Evolutionary conservation across 2,329 filamentous ascomycete species (phyloP).

Genomic region (Ilyonectria robusta): DNA sequence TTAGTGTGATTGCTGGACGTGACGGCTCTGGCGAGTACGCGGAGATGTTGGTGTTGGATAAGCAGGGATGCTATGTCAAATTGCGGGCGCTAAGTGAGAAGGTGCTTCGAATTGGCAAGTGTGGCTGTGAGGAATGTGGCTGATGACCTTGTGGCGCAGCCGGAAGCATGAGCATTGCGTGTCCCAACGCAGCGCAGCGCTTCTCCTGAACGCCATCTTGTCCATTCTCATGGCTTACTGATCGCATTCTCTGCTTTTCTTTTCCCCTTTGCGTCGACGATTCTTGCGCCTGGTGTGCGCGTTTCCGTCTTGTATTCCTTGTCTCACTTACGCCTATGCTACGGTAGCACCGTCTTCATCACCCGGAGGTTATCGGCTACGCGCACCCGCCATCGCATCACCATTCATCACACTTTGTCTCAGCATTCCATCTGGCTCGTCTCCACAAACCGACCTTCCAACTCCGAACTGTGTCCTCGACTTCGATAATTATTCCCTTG

Average conservation of each 20-base stretch:
- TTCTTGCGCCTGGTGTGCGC: constrained; percentile 28
- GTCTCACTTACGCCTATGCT: constrained; percentile 29
- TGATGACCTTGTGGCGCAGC: neutral
- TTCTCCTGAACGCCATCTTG: constrained; percentile 23
- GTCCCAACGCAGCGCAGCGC: neutral
- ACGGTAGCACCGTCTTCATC: constrained; percentile 29
- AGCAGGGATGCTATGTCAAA: neutral
- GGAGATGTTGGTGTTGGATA: neutral
- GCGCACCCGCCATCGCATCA: constrained; percentile 29
- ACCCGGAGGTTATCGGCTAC: constrained; percentile 23
- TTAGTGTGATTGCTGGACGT: neutral
- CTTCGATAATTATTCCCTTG: neutral
- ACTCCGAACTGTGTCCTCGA: neutral
- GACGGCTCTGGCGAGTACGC: neutral
- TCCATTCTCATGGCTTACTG: constrained; percentile 21
- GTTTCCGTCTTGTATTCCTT: constrained; percentile 26
- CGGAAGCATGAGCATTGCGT: neutral
- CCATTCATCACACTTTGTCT: constrained; percentile 1
- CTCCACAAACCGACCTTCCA: neutral
- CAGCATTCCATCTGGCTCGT: neutral
- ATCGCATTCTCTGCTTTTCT: constrained; percentile 8
- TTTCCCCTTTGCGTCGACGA: constrained; percentile 9
- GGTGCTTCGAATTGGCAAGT: neutral
- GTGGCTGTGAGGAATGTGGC: constrained; percentile 11
- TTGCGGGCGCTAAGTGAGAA: neutral